These are phyloP conservation scores for Starmerella stellata DNA, from an alignment of 805 yeast genomes.

Conservation along the genomic window DNA sequence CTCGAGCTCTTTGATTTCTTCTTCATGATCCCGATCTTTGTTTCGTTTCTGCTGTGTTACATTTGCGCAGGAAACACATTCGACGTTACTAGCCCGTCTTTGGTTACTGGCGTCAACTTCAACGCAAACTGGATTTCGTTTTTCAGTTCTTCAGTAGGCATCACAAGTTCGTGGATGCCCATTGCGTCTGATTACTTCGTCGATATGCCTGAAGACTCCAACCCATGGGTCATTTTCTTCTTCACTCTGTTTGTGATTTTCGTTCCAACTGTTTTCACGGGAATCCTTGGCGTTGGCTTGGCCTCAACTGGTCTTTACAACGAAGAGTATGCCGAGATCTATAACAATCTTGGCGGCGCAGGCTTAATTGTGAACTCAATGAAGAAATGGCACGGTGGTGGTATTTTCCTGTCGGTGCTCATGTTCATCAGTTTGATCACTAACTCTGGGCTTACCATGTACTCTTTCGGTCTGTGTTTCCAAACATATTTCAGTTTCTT, in stretches of 20 bases:
- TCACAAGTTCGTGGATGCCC: slow-evolving; percentile 80
- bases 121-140: slow-evolving; percentile 56
- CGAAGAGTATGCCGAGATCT: slow-evolving; percentile 33
- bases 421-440: slow-evolving; percentile 60
- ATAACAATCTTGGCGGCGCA: slow-evolving; percentile 48
- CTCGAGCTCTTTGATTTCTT: slow-evolving; percentile 49
- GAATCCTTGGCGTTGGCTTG: slow-evolving; percentile 50
- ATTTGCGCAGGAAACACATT: slow-evolving; percentile 27
- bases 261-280: slow-evolving; percentile 61
- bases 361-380: slow-evolving; percentile 53
- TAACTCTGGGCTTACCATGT: slow-evolving; percentile 63
- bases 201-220: slow-evolving; percentile 54
- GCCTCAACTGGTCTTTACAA: slow-evolving; percentile 43
- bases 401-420: slow-evolving; percentile 54
- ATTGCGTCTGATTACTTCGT: slow-evolving; percentile 73
- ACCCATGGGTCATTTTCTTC: slow-evolving; percentile 35
- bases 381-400: slow-evolving; percentile 55
- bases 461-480: slow-evolving; percentile 63
- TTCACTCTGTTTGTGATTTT: slow-evolving; percentile 50
- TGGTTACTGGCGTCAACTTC: slow-evolving; percentile 21
- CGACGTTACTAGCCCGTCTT: slow-evolving; percentile 23
- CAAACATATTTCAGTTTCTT: slow-evolving; percentile 36
- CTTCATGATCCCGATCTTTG: slow-evolving; percentile 49
- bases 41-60: slow-evolving; percentile 51
- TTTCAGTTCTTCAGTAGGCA: slow-evolving; percentile 55